Conservation (phyloP, 768 basidiomycete genomes). For the Agaricus sinodeliciosus region DNA sequence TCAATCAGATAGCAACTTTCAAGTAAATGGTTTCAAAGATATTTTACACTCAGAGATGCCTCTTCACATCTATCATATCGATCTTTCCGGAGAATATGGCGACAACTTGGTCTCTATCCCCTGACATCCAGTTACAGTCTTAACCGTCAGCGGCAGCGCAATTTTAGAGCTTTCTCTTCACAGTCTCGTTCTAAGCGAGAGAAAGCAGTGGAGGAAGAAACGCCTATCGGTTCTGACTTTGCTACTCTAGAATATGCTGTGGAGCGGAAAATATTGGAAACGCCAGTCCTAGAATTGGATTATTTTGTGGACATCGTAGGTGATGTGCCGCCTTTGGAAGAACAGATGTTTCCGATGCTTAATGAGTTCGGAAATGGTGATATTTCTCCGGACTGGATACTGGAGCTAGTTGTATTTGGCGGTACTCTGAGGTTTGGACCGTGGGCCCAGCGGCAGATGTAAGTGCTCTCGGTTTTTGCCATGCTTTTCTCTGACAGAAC, state of each 20-base stretch:
- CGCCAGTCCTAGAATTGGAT: slow-evolving; percentile 67
- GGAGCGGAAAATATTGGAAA: slow-evolving; percentile 76
- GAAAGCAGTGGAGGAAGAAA: slow-evolving; percentile 38
- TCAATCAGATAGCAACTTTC: not conserved
- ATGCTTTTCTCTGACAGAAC: slow-evolving; percentile 1
- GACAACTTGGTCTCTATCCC: slow-evolving; percentile 11
- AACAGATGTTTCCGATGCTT: slow-evolving; percentile 13
- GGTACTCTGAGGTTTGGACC: slow-evolving; percentile 84
- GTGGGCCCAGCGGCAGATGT: slow-evolving; percentile 95
- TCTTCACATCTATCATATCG: slow-evolving; percentile 31
- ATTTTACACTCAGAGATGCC: slow-evolving; percentile 23
- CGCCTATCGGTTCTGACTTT: slow-evolving; percentile 50
- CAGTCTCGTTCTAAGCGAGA: slow-evolving; percentile 17
- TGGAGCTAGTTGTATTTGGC: slow-evolving; percentile 75
- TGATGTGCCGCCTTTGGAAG: slow-evolving; percentile 44
- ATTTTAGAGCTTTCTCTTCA: slow-evolving; percentile 15
- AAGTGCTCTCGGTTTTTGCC: not conserved
- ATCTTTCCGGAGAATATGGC: slow-evolving; percentile 23
- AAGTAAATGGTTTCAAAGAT: slow-evolving; percentile 17
- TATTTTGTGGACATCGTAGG: slow-evolving; percentile 89
- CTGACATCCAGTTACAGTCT: slow-evolving; percentile 29
- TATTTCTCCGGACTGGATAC: slow-evolving; percentile 86
- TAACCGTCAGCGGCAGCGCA: slow-evolving; percentile 25
- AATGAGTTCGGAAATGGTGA: slow-evolving; percentile 66
- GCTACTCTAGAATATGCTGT: slow-evolving; percentile 76